A percentile compares a stretch with the other conserved stretches of the same genome.
These are phyloP conservation scores for Haplosporangium gracile DNA, from an alignment of 192 early-diverging fungal genomes.

Conservation along the genomic window DNA sequence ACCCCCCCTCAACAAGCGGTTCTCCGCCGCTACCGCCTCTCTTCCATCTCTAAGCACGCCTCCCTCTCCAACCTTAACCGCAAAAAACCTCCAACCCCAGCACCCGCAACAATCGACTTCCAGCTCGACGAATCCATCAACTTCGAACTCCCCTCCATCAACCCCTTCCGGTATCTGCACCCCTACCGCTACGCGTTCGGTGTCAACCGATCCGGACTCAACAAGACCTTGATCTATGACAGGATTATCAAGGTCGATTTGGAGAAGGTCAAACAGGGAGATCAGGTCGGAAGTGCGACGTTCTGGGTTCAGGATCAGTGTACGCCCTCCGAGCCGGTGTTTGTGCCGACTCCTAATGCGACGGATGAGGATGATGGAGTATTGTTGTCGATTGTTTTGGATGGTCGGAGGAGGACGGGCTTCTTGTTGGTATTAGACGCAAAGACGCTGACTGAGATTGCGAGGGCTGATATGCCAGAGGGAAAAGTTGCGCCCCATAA, in stretches of 20 bases:
- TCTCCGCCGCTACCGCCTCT: slow-evolving; percentile 42
- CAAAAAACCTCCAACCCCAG: slow-evolving; percentile 24
- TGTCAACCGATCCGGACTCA: slow-evolving; percentile 38
- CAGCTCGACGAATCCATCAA: slow-evolving; percentile 38
- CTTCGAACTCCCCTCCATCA: slow-evolving; percentile 49
- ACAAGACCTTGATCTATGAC: slow-evolving; percentile 40
- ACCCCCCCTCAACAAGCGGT: slow-evolving; percentile 41
- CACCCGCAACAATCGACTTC: slow-evolving; percentile 33
- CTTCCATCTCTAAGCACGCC: slow-evolving; percentile 30
- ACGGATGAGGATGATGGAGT: slow-evolving; percentile 70
- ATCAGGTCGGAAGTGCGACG: slow-evolving; percentile 22
- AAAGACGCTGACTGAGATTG: slow-evolving; percentile 60
- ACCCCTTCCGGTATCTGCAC: slow-evolving; percentile 22
- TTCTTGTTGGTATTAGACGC: slow-evolving; percentile 67
- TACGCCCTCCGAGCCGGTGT: slow-evolving; percentile 67
- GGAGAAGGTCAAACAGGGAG: slow-evolving; percentile 30
- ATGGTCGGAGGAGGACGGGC: slow-evolving; percentile 36
- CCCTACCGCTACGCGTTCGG: slow-evolving; percentile 55
- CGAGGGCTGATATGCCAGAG: slow-evolving; percentile 55
- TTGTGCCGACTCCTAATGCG: slow-evolving; percentile 63
- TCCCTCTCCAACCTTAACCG: neutral
- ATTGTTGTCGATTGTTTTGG: slow-evolving; percentile 64
- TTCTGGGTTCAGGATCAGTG: slow-evolving; percentile 57
- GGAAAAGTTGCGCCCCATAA: slow-evolving; percentile 58
- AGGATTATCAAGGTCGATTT: slow-evolving; percentile 53